Base-by-base conservation (phyloP, 228 moss, liverwort and hornwort species). In the Sphagnum magellanicum region DNA sequence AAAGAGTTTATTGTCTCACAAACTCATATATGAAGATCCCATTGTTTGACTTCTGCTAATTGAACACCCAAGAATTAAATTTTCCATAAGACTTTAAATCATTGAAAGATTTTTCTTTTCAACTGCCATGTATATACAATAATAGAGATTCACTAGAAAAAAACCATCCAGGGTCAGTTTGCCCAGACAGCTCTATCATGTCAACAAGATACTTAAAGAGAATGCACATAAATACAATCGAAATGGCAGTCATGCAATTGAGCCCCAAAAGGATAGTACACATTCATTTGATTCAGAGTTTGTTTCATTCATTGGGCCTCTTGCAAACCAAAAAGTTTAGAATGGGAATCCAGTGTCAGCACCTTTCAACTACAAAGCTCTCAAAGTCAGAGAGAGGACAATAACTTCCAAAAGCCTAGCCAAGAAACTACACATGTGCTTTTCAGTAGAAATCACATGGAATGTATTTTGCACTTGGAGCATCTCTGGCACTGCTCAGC, bases 201-300 rank as follows among this genome's bases (percentile, higher is more conserved):
- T 74, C 93, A 64, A 97, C 97, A 4, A 97, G 78, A 71, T 72
- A 82, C 50, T 97, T 89, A 11, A 91, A 97, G n/a, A 93, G 82
- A 7, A 93, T 59, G 4, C 91, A 91, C 57, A 97, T 97, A 67
- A 97, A 79, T 52, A 91, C 47, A 5, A 93, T 93, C 66, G 93
- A 69, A 62, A 88, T 46, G 53, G 79, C 76, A 97, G 93, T 91
- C 97, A 97, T 8, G 68, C 73, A 52, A 97, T 87, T 57, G 88
- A 86, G n/a, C 80, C 82, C 89, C 88, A 87, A 73, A 88, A 88
- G 48, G 85, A 83, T 15, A 89, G 72, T 50, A 73, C 67, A 47
- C 60, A 73, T 74, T 90, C 90, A 6, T 88, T 88, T 17, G 69
- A 64, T 12, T 75, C 81, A 70, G 70, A 75, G 49, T 48, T 78